Evolutionary conservation across 306 rosid species (phyloP).

Genomic region (Vigna hirtella): DNA sequence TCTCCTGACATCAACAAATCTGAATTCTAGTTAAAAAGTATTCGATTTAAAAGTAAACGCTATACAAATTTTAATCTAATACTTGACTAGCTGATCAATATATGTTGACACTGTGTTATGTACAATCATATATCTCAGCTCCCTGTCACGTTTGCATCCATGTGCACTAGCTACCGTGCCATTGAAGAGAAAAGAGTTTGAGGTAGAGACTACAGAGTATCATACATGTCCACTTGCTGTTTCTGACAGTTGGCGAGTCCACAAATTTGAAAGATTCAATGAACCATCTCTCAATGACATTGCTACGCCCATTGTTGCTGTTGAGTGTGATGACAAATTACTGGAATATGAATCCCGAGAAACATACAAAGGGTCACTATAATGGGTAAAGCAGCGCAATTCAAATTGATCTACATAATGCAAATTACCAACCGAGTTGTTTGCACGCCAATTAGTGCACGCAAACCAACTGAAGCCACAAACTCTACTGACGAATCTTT

Average conservation of each 20-base stretch:
- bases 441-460: constrained; percentile 79
- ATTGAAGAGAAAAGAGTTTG: constrained; percentile 35
- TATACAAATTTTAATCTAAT: constrained; percentile 1
- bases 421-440: constrained; percentile 73
- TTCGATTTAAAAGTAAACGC: constrained; percentile 1
- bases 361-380: constrained; percentile 29
- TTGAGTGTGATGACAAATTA: constrained; percentile 72
- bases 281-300: constrained; percentile 89
- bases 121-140: constrained; percentile 18
- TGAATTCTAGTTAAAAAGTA: not conserved
- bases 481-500: constrained; percentile 74
- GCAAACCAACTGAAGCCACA: constrained; percentile 88
- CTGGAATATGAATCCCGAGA: constrained; percentile 52
- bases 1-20: constrained; percentile 33
- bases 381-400: constrained; percentile 23
- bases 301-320: constrained; percentile 83
- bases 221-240: constrained; percentile 81
- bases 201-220: constrained; percentile 20
- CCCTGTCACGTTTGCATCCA: constrained; percentile 20
- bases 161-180: constrained; percentile 14
- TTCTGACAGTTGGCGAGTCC: constrained; percentile 95
- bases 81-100: constrained; percentile 1
- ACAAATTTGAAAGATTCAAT: constrained; percentile 83
- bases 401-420: constrained; percentile 18
- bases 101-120: constrained; percentile 21